These are phyloP conservation scores for Lactifluus volemus DNA, from an alignment of 768 basidiomycete genomes.

Conservation along the genomic window DNA sequence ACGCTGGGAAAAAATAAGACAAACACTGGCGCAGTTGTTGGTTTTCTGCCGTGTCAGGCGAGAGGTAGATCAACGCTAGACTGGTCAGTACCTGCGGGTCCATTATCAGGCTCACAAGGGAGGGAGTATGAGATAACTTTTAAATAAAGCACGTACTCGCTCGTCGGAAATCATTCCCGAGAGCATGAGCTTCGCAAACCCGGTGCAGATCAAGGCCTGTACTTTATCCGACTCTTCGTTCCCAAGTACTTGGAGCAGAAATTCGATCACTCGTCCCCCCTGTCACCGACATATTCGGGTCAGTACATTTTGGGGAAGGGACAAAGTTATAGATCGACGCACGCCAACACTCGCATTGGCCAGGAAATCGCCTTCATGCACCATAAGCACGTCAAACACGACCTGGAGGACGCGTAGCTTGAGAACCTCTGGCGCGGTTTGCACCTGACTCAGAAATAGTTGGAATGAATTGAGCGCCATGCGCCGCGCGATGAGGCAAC, in stretches of 20 bases:
- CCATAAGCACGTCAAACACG: constrained; percentile 81
- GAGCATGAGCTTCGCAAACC: constrained; percentile 80
- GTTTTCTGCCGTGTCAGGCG: constrained; percentile 72
- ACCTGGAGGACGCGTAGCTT: constrained; percentile 68
- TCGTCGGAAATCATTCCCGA: constrained; percentile 68
- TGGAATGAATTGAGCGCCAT: constrained; percentile 63
- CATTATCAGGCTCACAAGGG: neutral
- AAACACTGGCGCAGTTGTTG: constrained; percentile 80
- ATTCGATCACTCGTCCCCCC: constrained; percentile 57
- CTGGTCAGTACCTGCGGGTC: constrained; percentile 36
- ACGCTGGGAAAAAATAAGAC: constrained; percentile 79
- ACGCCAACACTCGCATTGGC: constrained; percentile 32
- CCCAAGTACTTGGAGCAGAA: constrained; percentile 46
- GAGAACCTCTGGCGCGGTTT: constrained; percentile 53
- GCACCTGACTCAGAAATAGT: constrained; percentile 71
- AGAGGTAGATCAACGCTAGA: constrained; percentile 58
- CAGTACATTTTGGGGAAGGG: neutral
- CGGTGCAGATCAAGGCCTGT: constrained; percentile 65
- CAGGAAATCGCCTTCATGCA: constrained; percentile 63
- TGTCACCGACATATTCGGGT: constrained; percentile 17
- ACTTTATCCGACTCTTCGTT: constrained; percentile 52
- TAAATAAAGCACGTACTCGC: constrained; percentile 36
- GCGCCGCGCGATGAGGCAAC: constrained; percentile 76
- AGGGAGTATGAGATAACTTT: neutral
- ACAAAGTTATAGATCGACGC: neutral